Conservation (phyloP, 768 basidiomycete genomes). For the Trametes sanguinea region DNA sequence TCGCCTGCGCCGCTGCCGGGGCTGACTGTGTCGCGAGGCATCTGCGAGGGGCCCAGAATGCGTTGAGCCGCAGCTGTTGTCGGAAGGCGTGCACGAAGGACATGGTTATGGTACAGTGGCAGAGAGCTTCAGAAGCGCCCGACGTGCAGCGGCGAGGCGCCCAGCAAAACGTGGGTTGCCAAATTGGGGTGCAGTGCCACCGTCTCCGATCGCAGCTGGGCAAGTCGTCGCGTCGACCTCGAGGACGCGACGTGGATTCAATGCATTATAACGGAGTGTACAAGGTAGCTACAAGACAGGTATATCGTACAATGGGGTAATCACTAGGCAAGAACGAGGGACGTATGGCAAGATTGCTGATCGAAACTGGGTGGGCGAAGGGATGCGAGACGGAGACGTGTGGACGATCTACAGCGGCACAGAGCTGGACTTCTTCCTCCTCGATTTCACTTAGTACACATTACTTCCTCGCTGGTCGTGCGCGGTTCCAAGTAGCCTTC, state of each 20-base stretch:
- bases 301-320: not conserved
- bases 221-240: not conserved
- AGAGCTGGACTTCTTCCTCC: too few relatives aligned
- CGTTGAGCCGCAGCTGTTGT: conserved; percentile 26
- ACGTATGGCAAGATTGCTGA: not conserved
- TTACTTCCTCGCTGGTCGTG: conserved; percentile 12
- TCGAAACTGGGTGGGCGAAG: too few relatives aligned
- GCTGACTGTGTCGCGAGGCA: conserved; percentile 26
- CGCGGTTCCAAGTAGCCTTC: conserved; percentile 2
- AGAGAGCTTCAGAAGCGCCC: not conserved
- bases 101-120: conserved; percentile 20
- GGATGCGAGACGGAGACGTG: too few relatives aligned
- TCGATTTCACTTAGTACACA: not conserved
- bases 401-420: too few relatives aligned
- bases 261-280: conserved; percentile 5
- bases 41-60: conserved; percentile 25
- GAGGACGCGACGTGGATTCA: not conserved
- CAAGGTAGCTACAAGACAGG: conserved; percentile 1
- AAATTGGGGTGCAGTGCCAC: not conserved
- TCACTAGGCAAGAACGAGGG: not conserved
- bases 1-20: conserved; percentile 7
- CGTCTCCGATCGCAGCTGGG: not conserved
- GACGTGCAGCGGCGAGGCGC: not conserved
- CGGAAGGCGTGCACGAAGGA: conserved; percentile 30
- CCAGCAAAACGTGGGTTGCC: conserved; percentile 3